These are phyloP conservation scores for Citrullus amarus DNA, from an alignment of 306 rosid species.

Conservation along the genomic window DNA sequence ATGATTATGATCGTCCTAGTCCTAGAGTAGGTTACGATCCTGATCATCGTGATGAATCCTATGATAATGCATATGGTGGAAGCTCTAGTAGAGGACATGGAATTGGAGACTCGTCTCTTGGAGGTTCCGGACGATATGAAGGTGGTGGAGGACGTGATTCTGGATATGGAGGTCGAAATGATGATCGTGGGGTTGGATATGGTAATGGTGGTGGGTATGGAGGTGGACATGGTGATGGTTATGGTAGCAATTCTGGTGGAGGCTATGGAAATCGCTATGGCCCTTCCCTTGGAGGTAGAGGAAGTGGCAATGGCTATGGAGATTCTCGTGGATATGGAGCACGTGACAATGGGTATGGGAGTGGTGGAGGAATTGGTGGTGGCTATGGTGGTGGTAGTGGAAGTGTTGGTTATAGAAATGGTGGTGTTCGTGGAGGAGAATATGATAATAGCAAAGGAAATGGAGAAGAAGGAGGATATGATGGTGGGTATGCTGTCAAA, in stretches of 20 bases:
- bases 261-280: slow-evolving; percentile 20
- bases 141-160: slow-evolving; percentile 9
- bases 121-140: slow-evolving; percentile 20
- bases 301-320: slow-evolving; percentile 6
- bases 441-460: slow-evolving; percentile 30
- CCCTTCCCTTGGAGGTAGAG: background rate
- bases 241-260: slow-evolving; percentile 5
- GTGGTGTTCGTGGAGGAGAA: slow-evolving; percentile 37
- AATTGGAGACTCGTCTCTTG: slow-evolving; percentile 10
- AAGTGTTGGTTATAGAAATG: slow-evolving; percentile 10
- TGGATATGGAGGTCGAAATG: background rate
- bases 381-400: background rate
- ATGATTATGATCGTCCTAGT: slow-evolving; percentile 5
- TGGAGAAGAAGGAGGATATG: slow-evolving; percentile 44
- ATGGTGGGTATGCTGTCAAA: slow-evolving; percentile 33
- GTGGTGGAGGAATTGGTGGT: slow-evolving; percentile 17
- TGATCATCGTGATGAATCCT: background rate
- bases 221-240: background rate
- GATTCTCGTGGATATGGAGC: background rate
- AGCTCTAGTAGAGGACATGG: slow-evolving; percentile 20
- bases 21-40: slow-evolving; percentile 1
- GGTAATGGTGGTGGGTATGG: slow-evolving; percentile 13
- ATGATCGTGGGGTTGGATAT: background rate
- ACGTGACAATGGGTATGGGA: slow-evolving; percentile 28
- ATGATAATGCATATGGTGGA: background rate